These are phyloP conservation scores for Pythium sukuiense DNA, from an alignment of 352 stramenopile genomes.

Conservation along the genomic window DNA sequence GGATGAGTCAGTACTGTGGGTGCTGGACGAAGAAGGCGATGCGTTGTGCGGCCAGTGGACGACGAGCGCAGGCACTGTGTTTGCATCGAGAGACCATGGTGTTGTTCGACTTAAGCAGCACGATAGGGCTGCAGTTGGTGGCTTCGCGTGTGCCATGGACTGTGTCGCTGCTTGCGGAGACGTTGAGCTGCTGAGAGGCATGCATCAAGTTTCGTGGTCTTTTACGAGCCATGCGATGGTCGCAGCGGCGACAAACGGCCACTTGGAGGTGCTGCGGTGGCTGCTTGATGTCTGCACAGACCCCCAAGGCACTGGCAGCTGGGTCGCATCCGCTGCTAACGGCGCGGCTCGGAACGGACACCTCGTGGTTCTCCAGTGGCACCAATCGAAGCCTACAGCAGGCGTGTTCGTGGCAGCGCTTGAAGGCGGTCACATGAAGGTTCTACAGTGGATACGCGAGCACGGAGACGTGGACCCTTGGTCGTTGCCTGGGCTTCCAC, in stretches of 20 bases:
- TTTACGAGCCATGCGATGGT: constrained; percentile 43
- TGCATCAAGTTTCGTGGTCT: constrained; percentile 28
- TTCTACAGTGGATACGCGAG: constrained; percentile 7
- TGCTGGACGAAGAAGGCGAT: not conserved
- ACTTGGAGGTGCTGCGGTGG: constrained; percentile 38
- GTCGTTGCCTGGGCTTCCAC: not conserved
- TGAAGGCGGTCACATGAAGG: constrained; percentile 13
- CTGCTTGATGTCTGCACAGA: constrained; percentile 33
- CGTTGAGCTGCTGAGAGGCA: constrained; percentile 28
- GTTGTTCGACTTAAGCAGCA: not conserved
- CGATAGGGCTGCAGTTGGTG: not conserved
- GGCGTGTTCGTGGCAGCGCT: constrained; percentile 11
- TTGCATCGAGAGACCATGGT: not conserved
- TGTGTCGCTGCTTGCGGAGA: constrained; percentile 32
- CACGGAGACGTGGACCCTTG: not conserved
- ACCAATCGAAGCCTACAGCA: not conserved
- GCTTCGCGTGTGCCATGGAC: constrained; percentile 28
- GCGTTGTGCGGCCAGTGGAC: not conserved
- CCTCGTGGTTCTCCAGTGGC: constrained; percentile 31
- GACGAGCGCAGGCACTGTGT: not conserved
- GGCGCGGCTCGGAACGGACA: constrained; percentile 31
- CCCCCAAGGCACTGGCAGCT: constrained; percentile 33
- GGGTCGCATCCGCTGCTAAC: constrained; percentile 9
- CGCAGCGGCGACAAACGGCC: constrained; percentile 34
- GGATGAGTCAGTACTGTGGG: not conserved